phyloP scores from a whole-genome alignment of 2,329 filamentous ascomycete genomes.

The Gnomoniopsis sp. region DNA sequence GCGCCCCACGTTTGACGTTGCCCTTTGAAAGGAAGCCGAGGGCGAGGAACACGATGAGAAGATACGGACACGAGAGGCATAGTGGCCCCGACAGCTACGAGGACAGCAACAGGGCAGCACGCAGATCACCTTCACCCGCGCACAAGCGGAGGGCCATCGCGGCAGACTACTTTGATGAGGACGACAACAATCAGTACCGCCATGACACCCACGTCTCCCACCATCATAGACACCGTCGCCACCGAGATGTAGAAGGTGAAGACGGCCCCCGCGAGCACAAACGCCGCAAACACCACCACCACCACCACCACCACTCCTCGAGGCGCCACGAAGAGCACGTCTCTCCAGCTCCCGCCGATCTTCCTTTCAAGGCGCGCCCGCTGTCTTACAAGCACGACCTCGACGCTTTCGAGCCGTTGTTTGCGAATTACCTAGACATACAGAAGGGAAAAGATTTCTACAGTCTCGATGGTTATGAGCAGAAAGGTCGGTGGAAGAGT shows the following conservation, averaged over 20 bases:
- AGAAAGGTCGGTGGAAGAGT: conserved; percentile 86
- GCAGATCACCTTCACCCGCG: conserved; percentile 7
- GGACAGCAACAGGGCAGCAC: neutral
- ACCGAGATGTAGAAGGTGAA: neutral
- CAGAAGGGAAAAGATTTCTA: conserved; percentile 75
- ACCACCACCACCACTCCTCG: neutral
- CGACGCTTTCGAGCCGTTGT: conserved; percentile 63
- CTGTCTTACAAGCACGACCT: conserved; percentile 66
- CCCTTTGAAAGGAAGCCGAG: neutral
- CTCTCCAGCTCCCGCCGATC: conserved; percentile 23
- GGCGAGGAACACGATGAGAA: neutral
- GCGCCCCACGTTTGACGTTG: too few relatives aligned
- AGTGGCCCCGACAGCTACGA: neutral
- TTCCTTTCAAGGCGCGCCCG: conserved; percentile 65
- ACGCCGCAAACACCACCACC: conserved; percentile 1
- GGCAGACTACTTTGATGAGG: conserved; percentile 10
- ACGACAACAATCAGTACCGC: neutral
- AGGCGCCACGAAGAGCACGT: neutral
- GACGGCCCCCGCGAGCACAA: neutral
- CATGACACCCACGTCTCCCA: neutral
- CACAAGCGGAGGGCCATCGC: conserved; percentile 6
- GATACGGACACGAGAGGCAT: neutral
- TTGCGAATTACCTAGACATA: conserved; percentile 81
- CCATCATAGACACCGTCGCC: neutral
- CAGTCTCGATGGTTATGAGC: conserved; percentile 69